A percentile compares a stretch with the other conserved stretches of the same genome.
Evolutionary conservation across 257 asterid species (phyloP).

Genomic region (Oldenlandia corymbosa): DNA sequence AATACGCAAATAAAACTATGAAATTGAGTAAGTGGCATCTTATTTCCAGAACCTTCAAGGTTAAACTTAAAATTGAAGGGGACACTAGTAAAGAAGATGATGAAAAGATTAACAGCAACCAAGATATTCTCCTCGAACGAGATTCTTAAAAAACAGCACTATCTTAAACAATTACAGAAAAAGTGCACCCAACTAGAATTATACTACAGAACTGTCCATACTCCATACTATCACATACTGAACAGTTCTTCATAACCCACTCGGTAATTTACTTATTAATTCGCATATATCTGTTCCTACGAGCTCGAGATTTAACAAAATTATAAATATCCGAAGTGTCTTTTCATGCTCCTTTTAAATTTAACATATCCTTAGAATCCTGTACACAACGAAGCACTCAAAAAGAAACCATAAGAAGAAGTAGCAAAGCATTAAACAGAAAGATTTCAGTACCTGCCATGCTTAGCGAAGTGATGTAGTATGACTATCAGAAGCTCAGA

Average conservation of each 20-base stretch:
- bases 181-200: not conserved
- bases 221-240: not conserved
- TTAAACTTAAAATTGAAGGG: too few species aligned
- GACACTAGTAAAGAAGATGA: not conserved
- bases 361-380: not conserved
- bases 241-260: not conserved
- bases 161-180: too few species aligned
- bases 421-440: not conserved
- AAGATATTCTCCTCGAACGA: too few species aligned
- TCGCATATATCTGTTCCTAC: not conserved
- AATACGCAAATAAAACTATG: not conserved
- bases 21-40: not conserved
- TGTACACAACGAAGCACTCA: not conserved
- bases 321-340: not conserved
- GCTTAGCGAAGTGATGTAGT: not conserved
- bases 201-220: not conserved
- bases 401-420: not conserved
- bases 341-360: not conserved
- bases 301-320: not conserved
- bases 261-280: not conserved
- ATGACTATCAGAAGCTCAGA: not conserved
- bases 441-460: constrained; percentile 9
- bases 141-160: not conserved
- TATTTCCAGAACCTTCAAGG: not conserved
- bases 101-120: too few species aligned